These are phyloP conservation scores for Geotrichum fermentans DNA, from an alignment of 1,139 yeast genomes.

Conservation along the genomic window DNA sequence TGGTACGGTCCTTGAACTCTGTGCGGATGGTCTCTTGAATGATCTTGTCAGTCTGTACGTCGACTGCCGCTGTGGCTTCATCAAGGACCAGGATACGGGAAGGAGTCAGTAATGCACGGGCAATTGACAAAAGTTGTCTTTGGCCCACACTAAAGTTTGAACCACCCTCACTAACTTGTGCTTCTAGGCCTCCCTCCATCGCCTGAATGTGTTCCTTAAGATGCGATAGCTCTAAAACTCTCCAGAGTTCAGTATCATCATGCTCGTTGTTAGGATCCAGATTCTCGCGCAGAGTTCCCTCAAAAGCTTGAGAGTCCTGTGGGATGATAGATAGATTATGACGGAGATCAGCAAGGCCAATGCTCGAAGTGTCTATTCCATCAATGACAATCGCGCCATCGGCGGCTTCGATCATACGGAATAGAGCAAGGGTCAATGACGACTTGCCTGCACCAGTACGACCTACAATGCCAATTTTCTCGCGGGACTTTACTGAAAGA, in stretches of 20 bases:
- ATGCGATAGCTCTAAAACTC: conserved; percentile 77
- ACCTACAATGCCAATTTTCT: conserved; percentile 78
- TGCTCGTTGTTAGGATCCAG: conserved; percentile 57
- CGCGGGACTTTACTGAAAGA: conserved; percentile 51
- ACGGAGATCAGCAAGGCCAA: conserved; percentile 57
- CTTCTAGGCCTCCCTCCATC: conserved; percentile 33
- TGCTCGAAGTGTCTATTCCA: conserved; percentile 49
- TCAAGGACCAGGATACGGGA: conserved; percentile 65
- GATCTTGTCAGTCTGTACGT: conserved; percentile 68
- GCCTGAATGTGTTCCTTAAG: conserved; percentile 65
- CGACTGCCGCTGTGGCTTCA: conserved; percentile 82
- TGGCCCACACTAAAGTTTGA: conserved; percentile 73
- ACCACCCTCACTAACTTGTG: conserved; percentile 61
- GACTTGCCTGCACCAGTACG: conserved; percentile 86
- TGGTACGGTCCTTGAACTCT: conserved; percentile 61
- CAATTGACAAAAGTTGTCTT: conserved; percentile 67
- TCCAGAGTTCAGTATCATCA: conserved; percentile 51
- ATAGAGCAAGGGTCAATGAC: conserved; percentile 64
- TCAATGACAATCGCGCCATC: conserved; percentile 55
- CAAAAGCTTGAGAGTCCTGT: conserved; percentile 69
- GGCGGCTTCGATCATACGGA: conserved; percentile 64
- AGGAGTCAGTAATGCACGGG: conserved; percentile 61
- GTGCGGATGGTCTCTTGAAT: conserved; percentile 68
- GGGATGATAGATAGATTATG: conserved; percentile 64
- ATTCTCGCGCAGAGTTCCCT: conserved; percentile 60